Evolutionary conservation across 495 filamentous ascomycete species (phyloP), one percentile per base, ranked within the genome.

Genomic region (Cetradonia linearis): DNA sequence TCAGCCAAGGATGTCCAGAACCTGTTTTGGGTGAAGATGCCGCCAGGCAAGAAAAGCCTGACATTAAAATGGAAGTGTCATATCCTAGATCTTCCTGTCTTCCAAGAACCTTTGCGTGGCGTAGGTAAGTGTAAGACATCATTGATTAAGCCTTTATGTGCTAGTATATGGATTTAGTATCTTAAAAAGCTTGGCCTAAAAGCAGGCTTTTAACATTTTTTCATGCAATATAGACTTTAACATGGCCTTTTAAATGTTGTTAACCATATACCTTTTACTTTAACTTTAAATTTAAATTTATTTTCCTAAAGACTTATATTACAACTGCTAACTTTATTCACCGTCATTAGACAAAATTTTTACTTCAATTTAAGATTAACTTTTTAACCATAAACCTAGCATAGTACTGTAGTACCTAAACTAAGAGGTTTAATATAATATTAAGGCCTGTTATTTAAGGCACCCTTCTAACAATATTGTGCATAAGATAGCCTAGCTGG

Each of bases 221-320:
- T 62, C 27, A 62, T 50, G 52, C 50, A 62, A 37, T 62, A 62
- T 25, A 25, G 59, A 20, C 52, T 62, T 14, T 13, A 33, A 62
- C 52, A 50, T 62, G 59, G 59, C 48, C 59, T 62, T 50, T 42
- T 62, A 33, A 62, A 62, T 62, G 52, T 62, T 4, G 38, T 56
- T 27, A 62, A 62, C 38, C 38, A 38, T 59, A 60, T 23, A 46
- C 54, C 20, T 42, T 27, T 27, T 42, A 1, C 33, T 60, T 60
- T 25, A 14, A 5, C 52, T 40, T 33, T 47, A 23, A 47, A 20
- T 25, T 23, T 7, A 3, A n/a, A 7, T 47, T 47, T 23, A 13
- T 25, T 23, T 23, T 25, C 18, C 18, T 23, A 25, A 47, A n/a
- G n/a, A n/a, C n/a, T 23, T 23, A 47, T 47, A n/a, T n/a, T 3